Conservation (phyloP, 805 yeast species). For the Myxozyma neglecta region DNA sequence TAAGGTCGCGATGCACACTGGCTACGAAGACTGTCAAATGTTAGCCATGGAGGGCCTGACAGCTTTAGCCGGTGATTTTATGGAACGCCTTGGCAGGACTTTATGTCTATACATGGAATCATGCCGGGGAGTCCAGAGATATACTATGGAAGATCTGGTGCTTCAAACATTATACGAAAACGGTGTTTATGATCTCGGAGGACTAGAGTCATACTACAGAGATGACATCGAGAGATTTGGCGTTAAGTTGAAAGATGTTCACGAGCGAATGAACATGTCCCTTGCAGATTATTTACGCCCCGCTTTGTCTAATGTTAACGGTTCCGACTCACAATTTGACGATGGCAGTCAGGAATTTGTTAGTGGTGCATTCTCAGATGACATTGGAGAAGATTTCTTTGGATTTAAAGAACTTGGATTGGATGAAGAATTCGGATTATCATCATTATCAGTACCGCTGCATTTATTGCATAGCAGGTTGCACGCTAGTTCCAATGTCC, state of each 20-base stretch:
- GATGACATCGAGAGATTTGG: slow-evolving; percentile 72
- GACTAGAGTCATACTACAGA: slow-evolving; percentile 67
- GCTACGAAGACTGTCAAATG: slow-evolving; percentile 82
- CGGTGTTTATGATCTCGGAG: slow-evolving; percentile 80
- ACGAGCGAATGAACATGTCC: slow-evolving; percentile 63
- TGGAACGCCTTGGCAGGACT: slow-evolving; percentile 71
- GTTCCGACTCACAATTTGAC: slow-evolving; percentile 72
- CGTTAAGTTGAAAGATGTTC: slow-evolving; percentile 66
- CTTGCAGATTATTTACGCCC: slow-evolving; percentile 84
- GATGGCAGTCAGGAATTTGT: slow-evolving; percentile 93
- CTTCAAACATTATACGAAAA: slow-evolving; percentile 72
- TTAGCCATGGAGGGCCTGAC: slow-evolving; percentile 76
- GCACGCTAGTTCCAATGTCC: slow-evolving; percentile 49
- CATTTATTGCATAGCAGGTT: slow-evolving; percentile 79
- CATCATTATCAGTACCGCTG: slow-evolving; percentile 83
- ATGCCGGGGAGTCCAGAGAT: slow-evolving; percentile 36
- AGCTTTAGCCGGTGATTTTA: slow-evolving; percentile 77
- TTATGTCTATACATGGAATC: slow-evolving; percentile 72
- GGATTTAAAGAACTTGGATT: slow-evolving; percentile 93
- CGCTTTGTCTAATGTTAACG: slow-evolving; percentile 45
- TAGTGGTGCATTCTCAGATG: slow-evolving; percentile 91
- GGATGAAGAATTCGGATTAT: slow-evolving; percentile 84
- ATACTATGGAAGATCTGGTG: slow-evolving; percentile 50
- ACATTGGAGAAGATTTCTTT: slow-evolving; percentile 95
- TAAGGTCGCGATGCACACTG: slow-evolving; percentile 84